phyloP scores from a whole-genome alignment of 2,329 filamentous ascomycete species.

The Trichoderma atroviride region DNA sequence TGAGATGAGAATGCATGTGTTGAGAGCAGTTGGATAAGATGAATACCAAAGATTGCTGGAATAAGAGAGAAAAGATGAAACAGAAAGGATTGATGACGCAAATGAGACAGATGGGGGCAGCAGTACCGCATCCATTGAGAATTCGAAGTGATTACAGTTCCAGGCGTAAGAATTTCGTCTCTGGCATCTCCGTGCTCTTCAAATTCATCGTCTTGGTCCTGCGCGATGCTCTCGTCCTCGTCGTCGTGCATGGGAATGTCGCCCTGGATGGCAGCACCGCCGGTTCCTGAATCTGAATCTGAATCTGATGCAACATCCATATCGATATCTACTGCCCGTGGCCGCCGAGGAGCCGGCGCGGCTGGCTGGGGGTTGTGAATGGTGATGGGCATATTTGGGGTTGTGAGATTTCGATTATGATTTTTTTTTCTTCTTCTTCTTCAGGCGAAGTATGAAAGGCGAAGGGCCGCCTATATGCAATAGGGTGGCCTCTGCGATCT shows the following conservation, averaged over 20 bases:
- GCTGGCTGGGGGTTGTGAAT: slow-evolving; percentile 48
- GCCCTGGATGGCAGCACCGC: slow-evolving; percentile 50
- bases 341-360: slow-evolving; percentile 31
- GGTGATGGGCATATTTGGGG: slow-evolving; percentile 50
- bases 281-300: slow-evolving; percentile 43
- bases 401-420: slow-evolving; percentile 19
- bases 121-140: slow-evolving; percentile 89
- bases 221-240: slow-evolving; percentile 44
- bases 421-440: background rate
- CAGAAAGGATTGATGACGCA: too few species aligned
- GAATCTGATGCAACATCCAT: slow-evolving; percentile 43
- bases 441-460: background rate
- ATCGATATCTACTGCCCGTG: slow-evolving; percentile 23
- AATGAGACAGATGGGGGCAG: background rate
- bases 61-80: background rate
- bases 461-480: background rate
- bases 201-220: slow-evolving; percentile 32
- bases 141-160: slow-evolving; percentile 84
- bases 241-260: slow-evolving; percentile 50
- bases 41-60: background rate
- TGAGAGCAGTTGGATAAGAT: too few species aligned
- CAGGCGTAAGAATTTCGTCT: slow-evolving; percentile 77
- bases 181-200: slow-evolving; percentile 28
- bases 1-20: background rate
- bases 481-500: background rate